These are phyloP conservation scores for Capsicum chinense DNA, from an alignment of 257 asterid genomes.

Conservation along the genomic window DNA sequence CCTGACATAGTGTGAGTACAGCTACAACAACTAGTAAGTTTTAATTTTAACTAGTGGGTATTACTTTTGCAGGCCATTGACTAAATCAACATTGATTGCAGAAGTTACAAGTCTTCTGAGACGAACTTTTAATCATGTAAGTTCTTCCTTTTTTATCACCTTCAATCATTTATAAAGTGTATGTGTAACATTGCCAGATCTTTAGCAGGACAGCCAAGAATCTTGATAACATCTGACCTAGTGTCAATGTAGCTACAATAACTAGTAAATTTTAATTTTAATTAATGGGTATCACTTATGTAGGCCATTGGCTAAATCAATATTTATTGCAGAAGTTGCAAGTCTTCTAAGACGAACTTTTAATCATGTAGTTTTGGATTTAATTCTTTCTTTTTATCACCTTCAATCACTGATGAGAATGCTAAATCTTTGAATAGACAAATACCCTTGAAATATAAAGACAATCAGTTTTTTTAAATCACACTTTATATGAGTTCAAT, in stretches of 20 bases:
- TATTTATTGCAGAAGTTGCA: not conserved
- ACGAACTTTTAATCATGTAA: not conserved
- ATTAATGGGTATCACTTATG: not conserved
- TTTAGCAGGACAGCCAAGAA: not conserved
- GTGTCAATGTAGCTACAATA: not conserved
- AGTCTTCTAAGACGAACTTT: not conserved
- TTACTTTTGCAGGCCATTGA: no score
- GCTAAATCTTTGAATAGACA: no score
- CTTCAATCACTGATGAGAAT: no score
- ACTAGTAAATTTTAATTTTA: not conserved
- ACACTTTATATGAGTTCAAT: no score
- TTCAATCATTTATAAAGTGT: not conserved
- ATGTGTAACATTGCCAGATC: not conserved
- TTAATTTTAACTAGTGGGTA: not conserved
- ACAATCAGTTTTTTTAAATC: no score
- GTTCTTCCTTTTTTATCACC: not conserved
- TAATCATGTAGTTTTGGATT: not conserved
- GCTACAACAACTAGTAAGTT: not conserved
- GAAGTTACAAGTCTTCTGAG: not conserved
- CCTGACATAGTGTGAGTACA: not conserved
- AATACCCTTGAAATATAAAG: no score
- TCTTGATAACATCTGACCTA: not conserved
- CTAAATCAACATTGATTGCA: not conserved
- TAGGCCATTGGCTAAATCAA: not conserved
- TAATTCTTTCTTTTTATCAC: not conserved